phyloP scores from a whole-genome alignment of 345 rosid genomes.

The Aegle marmelos region DNA sequence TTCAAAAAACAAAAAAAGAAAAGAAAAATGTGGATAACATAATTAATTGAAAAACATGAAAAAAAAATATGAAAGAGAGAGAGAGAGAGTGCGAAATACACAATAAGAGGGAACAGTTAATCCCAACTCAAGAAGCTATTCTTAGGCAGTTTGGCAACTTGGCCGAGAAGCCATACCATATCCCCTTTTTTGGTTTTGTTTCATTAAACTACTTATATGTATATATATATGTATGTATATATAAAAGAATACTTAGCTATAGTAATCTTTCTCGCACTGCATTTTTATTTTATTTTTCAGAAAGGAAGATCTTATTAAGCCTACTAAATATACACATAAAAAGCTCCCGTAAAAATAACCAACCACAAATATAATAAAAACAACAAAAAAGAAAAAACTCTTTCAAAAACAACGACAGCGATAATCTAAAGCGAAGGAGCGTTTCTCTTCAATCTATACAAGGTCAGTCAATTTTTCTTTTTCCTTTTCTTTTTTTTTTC shows the following conservation, averaged over 20 bases:
- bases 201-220: not conserved
- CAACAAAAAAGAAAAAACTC: not conserved
- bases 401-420: not conserved
- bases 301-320: not conserved
- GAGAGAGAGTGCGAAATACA: not conserved
- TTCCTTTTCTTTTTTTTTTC: not conserved
- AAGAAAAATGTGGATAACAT: not conserved
- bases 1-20: too few relatives aligned
- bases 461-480: conserved; percentile 18
- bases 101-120: conserved; percentile 14
- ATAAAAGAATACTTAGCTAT: too few relatives aligned
- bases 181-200: not conserved
- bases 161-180: conserved; percentile 5
- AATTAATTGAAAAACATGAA: too few relatives aligned
- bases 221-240: too few relatives aligned
- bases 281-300: not conserved
- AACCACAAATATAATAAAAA: not conserved
- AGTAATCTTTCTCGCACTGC: too few relatives aligned
- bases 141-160: conserved; percentile 35
- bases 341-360: conserved; percentile 6
- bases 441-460: conserved; percentile 1
- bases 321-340: not conserved
- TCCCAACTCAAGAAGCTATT: conserved; percentile 35
- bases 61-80: too few relatives aligned
- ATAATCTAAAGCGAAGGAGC: not conserved